Evolutionary conservation across 1,284 basidiomycete species (phyloP), one percentile per base, ranked within the genome.

Genomic region (Moesziomyces parantarcticus): DNA sequence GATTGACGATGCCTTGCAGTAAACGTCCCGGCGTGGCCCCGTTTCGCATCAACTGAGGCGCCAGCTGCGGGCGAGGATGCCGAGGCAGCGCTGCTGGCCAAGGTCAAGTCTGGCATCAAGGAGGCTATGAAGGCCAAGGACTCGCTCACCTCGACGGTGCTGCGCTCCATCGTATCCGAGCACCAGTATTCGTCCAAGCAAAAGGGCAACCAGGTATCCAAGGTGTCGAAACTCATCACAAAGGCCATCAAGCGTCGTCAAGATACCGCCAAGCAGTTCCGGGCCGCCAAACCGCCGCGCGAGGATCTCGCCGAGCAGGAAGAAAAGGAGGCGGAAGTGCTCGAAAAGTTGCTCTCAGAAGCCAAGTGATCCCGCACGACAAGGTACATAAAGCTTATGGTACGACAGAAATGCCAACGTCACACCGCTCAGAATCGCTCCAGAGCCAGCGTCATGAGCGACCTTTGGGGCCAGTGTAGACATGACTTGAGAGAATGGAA

Each of bases 71-170:
- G 32, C 41, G 56, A 68, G 23, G 69, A 72, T 39, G 52, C 62
- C 9, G 76, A 77, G 39, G 69, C 55, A 11, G 56, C 60, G 20
- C 46, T 77, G 39, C 42, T 77, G 41, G 58, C 56, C 13, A 62
- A 53, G 26, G 60, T 79, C 60, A 79, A 79, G 49, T 48, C 52
- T 0, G 66, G 77, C 14, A 72, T 77, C 57, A 79, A 78, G 50
- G 70, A 73, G 34, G 68, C 77, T 0, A 79, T 79, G 77, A 65
- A 72, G 46, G 61, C 75, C 21, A 78, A 76, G 32, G 74, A 79
- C 53, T 64, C 62, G 52, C 54, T 70, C 56, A 68, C 65, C 3
- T 70, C 69, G 14, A 76, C 75, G 1, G 77, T 79, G 18, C 29
- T 79, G 14, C 67, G 76, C 32, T 76, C 74, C 11, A 58, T 78